These are phyloP conservation scores for Termitomyces sp. DNA, from an alignment of 768 basidiomycete genomes.

Conservation along the genomic window DNA sequence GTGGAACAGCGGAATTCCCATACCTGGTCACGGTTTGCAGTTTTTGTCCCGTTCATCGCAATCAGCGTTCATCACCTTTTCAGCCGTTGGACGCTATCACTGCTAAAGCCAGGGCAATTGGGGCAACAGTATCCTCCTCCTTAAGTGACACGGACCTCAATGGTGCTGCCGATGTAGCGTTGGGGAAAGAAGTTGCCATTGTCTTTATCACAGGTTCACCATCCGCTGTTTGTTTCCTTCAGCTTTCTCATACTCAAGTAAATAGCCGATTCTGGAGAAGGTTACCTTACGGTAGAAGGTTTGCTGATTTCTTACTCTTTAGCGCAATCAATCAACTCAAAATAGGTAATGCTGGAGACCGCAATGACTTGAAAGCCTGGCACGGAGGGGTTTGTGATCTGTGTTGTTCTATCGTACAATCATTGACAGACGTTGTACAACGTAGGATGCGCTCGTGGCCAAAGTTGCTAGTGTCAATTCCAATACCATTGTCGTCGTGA, in stretches of 20 bases:
- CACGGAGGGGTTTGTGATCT: slow-evolving; percentile 33
- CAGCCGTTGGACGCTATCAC: slow-evolving; percentile 43
- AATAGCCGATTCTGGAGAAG: slow-evolving; percentile 37
- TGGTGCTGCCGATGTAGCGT: slow-evolving; percentile 34
- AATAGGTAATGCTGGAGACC: slow-evolving; percentile 47
- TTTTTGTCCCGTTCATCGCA: neutral
- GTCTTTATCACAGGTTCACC: slow-evolving; percentile 45
- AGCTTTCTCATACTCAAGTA: neutral
- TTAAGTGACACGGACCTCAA: slow-evolving; percentile 45
- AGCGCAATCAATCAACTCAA: neutral
- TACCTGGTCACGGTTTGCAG: slow-evolving; percentile 39
- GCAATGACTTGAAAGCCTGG: slow-evolving; percentile 46
- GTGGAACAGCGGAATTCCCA: slow-evolving; percentile 45
- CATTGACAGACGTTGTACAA: neutral
- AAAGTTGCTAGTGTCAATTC: slow-evolving; percentile 48
- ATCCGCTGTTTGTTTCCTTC: neutral
- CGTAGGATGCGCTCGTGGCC: slow-evolving; percentile 39
- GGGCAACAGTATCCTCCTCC: slow-evolving; percentile 38
- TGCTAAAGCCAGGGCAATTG: slow-evolving; percentile 29
- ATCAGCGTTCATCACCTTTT: neutral
- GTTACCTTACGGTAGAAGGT: slow-evolving; percentile 40
- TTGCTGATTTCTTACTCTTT: neutral
- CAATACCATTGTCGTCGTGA: slow-evolving; percentile 61
- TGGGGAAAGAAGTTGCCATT: slow-evolving; percentile 41
- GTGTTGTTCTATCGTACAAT: neutral